Conservation (phyloP, 331 rosid species). For the Pyrus hybrid region DNA sequence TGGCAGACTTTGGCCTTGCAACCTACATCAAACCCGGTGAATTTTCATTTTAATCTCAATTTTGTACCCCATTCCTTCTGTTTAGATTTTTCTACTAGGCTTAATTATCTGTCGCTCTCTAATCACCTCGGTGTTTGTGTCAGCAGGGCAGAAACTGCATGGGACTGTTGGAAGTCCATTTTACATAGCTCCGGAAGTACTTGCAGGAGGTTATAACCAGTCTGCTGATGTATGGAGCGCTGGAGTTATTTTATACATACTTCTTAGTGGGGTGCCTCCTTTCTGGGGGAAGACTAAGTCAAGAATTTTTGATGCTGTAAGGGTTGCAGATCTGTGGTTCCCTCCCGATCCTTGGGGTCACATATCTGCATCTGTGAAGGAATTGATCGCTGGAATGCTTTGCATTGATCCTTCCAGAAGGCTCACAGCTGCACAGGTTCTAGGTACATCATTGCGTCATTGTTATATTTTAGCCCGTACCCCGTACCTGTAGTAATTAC, state of each 20-base stretch:
- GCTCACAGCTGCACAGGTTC: constrained; percentile 31
- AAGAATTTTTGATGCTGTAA: constrained; percentile 37
- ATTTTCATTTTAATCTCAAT: not conserved
- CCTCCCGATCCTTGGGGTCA: constrained; percentile 32
- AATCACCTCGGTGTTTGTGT: not conserved
- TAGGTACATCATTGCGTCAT: constrained; percentile 8
- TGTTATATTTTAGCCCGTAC: not conserved
- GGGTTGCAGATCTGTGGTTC: constrained; percentile 36
- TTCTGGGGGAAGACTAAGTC: constrained; percentile 43
- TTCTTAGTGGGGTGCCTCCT: constrained; percentile 46
- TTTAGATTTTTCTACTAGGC: not conserved
- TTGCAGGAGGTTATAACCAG: constrained; percentile 33
- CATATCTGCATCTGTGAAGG: constrained; percentile 27
- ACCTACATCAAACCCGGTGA: constrained; percentile 39
- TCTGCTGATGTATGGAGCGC: constrained; percentile 43
- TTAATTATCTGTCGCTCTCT: not conserved
- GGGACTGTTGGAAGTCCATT: constrained; percentile 38
- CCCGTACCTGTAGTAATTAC: not conserved
- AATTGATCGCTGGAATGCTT: constrained; percentile 35
- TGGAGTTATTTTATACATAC: constrained; percentile 32
- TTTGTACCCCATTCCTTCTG: not conserved
- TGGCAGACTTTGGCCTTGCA: constrained; percentile 48
- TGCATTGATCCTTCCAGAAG: constrained; percentile 27
- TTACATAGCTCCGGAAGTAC: constrained; percentile 44
- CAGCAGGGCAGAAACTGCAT: constrained; percentile 31